A percentile compares a stretch with the other conserved stretches of the same genome.
Evolutionary conservation across 2,329 filamentous ascomycete species (phyloP).

Genomic region (Colletotrichum sp.): DNA sequence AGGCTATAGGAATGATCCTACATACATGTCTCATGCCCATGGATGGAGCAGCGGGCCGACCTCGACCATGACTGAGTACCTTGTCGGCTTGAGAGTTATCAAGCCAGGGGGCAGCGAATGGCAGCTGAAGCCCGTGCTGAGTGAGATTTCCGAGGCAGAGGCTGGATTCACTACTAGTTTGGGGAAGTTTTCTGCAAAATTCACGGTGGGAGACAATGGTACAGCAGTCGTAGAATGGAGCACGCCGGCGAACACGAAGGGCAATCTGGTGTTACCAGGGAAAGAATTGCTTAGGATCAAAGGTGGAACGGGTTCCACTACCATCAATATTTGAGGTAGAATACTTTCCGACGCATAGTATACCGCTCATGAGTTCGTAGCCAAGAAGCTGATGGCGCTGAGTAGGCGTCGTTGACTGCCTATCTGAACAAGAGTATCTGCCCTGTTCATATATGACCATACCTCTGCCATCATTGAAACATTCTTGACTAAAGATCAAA

Average conservation of each 20-base stretch:
- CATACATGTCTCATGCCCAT: slow-evolving; percentile 52
- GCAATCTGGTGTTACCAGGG: not conserved
- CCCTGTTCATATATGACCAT: not conserved
- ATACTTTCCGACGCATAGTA: not conserved
- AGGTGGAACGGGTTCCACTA: not conserved
- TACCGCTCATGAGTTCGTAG: not conserved
- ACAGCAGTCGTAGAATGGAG: not conserved
- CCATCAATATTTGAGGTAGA: not conserved
- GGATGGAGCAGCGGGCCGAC: slow-evolving; percentile 55
- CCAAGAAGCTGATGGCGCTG: not conserved
- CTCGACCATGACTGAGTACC: slow-evolving; percentile 45
- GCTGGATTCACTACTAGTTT: not conserved
- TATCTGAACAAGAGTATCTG: not conserved
- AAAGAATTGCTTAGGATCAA: not conserved
- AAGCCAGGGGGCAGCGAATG: not conserved
- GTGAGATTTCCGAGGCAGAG: not conserved
- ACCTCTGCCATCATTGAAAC: not conserved
- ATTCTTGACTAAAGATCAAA: not conserved
- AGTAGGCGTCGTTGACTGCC: not conserved
- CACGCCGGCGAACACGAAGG: not conserved
- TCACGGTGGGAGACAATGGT: not conserved
- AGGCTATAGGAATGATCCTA: slow-evolving; percentile 53
- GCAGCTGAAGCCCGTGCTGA: not conserved
- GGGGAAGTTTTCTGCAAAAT: not conserved
- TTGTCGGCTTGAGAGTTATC: slow-evolving; percentile 39